Evolutionary conservation across 108 stramenopile genomes (phyloP).

Genomic region (Conticribra guillardii): DNA sequence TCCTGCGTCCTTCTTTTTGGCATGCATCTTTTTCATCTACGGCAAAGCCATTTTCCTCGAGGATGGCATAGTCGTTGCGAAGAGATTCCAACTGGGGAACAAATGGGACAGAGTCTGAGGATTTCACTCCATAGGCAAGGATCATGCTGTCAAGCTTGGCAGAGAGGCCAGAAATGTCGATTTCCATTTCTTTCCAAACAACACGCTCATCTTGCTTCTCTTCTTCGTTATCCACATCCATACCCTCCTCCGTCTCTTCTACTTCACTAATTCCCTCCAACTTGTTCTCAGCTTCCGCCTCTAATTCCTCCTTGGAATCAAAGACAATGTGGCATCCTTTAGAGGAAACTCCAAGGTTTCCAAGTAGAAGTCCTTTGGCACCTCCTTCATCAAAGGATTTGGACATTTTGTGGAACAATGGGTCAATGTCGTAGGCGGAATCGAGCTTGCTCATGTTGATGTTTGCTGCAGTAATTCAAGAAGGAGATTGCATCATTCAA

Average conservation of each 20-base stretch:
- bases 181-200: constrained; percentile 37
- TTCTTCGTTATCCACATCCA: background rate
- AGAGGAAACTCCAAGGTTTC: constrained; percentile 87
- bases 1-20: constrained; percentile 32
- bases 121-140: constrained; percentile 26
- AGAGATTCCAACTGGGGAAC: constrained; percentile 82
- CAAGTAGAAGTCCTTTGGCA: constrained; percentile 94
- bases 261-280: constrained; percentile 8
- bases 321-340: constrained; percentile 92
- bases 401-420: constrained; percentile 98
- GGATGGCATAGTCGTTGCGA: constrained; percentile 58
- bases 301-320: constrained; percentile 69
- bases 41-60: constrained; percentile 74
- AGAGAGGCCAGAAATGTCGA: constrained; percentile 69
- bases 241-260: constrained; percentile 20
- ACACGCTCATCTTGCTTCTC: no score
- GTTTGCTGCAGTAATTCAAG: constrained; percentile 58
- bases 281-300: constrained; percentile 13
- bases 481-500: background rate
- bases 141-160: constrained; percentile 55
- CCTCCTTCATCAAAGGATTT: constrained; percentile 97
- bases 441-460: constrained; percentile 92
- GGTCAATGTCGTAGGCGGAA: constrained; percentile 95
- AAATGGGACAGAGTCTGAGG: constrained; percentile 58
- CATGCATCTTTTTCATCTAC: constrained; percentile 42